Percentiles rank a stretch among this genome's conserved stretches.
phyloP scores from a whole-genome alignment of 1,284 basidiomycete genomes.

The Malassezia equina region DNA sequence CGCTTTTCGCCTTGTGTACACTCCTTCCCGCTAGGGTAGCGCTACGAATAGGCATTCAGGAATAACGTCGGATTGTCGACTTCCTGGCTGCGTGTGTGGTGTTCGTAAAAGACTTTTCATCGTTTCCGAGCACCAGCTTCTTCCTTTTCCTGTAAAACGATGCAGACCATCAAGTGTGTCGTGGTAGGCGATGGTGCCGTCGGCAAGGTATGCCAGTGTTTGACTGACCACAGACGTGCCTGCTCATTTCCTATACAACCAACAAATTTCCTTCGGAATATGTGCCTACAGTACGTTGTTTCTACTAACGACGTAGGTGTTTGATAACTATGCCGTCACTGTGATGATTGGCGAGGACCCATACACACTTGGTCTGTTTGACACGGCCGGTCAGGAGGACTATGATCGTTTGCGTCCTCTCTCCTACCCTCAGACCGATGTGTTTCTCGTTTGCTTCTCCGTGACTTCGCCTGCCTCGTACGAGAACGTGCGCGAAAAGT shows the following conservation, averaged over 20 bases:
- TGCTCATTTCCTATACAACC: slow-evolving; percentile 98
- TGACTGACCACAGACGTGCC: slow-evolving; percentile 66
- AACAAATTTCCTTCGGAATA: slow-evolving; percentile 72
- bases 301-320: slow-evolving; percentile 55
- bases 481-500: slow-evolving; percentile 99
- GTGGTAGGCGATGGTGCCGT: slow-evolving; percentile 99
- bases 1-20: background rate
- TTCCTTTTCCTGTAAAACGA: slow-evolving; percentile 6
- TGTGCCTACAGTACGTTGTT: slow-evolving; percentile 65
- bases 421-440: slow-evolving; percentile 98
- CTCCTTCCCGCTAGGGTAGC: background rate
- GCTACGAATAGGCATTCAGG: background rate
- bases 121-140: background rate
- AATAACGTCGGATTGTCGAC: background rate
- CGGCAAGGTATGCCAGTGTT: slow-evolving; percentile 68
- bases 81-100: background rate
- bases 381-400: slow-evolving; percentile 99
- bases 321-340: slow-evolving; percentile 96
- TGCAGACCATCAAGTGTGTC: slow-evolving; percentile 61
- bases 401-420: slow-evolving; percentile 96
- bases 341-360: slow-evolving; percentile 99
- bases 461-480: slow-evolving; percentile 97
- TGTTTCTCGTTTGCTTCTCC: slow-evolving; percentile 98
- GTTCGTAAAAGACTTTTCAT: background rate
- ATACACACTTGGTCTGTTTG: slow-evolving; percentile 94